These are phyloP conservation scores for Castanopsis chinensis DNA, from an alignment of 306 rosid species.

Conservation along the genomic window DNA sequence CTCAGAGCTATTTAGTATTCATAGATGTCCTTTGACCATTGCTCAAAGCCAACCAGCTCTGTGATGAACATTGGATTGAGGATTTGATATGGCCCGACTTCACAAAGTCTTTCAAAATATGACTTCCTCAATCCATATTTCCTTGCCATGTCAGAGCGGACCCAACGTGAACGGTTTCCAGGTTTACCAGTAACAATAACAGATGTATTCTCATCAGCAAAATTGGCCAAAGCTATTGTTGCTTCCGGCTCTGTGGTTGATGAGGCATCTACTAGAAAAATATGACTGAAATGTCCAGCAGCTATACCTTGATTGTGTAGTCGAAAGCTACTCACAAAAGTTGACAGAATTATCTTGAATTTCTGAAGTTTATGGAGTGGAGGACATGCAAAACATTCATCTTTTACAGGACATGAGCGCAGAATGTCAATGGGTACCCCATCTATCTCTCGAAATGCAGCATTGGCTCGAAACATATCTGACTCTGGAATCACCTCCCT, in stretches of 20 bases:
- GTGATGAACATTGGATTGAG: slow-evolving; percentile 4
- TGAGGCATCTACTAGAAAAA: slow-evolving; percentile 42
- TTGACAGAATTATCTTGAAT: slow-evolving; percentile 40
- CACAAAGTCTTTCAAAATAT: slow-evolving; percentile 27
- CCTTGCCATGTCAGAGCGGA: slow-evolving; percentile 25
- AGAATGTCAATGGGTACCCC: slow-evolving; percentile 36
- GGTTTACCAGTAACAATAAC: slow-evolving; percentile 31
- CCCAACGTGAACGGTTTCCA: slow-evolving; percentile 1
- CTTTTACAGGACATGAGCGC: slow-evolving; percentile 19
- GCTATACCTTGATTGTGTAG: no score
- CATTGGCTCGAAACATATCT: no score
- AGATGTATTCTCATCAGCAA: slow-evolving; percentile 16
- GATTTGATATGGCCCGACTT: neutral
- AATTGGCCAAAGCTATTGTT: slow-evolving; percentile 26
- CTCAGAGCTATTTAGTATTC: no score
- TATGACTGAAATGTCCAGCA: slow-evolving; percentile 33
- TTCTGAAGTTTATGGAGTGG: neutral
- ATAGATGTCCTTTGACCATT: no score
- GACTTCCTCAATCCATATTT: slow-evolving; percentile 26
- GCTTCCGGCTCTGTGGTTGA: slow-evolving; percentile 34
- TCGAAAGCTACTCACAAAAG: slow-evolving; percentile 33
- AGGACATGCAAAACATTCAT: slow-evolving; percentile 35
- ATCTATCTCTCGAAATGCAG: slow-evolving; percentile 1
- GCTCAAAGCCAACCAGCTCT: no score
- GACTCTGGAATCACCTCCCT: no score